phyloP scores from a whole-genome alignment of 106 monocot species.

The Acorus calamus region DNA sequence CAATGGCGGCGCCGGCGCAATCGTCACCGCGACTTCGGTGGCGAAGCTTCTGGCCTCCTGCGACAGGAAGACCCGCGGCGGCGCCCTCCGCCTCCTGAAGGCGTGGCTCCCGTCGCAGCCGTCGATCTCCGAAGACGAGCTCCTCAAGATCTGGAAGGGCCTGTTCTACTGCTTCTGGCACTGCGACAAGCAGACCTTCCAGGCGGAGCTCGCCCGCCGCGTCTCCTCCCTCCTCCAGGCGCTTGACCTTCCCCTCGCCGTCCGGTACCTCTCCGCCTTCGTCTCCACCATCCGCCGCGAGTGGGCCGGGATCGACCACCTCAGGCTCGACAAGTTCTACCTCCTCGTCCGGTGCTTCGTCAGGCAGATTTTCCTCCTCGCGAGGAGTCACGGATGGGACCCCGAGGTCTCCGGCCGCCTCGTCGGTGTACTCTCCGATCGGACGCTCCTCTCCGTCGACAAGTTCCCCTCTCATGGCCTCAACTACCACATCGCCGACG shows the following conservation, averaged over 20 bases:
- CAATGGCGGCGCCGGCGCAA: conserved; percentile 8
- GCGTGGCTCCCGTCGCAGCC: conserved; percentile 27
- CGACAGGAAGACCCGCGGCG: conserved; percentile 37
- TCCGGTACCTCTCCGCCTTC: conserved; percentile 47
- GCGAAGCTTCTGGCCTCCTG: conserved; percentile 79
- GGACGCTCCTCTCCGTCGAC: conserved; percentile 49
- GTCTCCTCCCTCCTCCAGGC: conserved; percentile 41
- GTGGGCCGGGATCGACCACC: conserved; percentile 82
- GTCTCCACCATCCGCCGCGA: conserved; percentile 76
- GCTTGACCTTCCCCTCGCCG: conserved; percentile 24
- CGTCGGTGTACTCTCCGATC: conserved; percentile 28
- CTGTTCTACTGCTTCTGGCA: conserved; percentile 97
- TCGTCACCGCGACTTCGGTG: conserved; percentile 31
- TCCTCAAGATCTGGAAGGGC: conserved; percentile 98
- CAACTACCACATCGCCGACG: conserved; percentile 72
- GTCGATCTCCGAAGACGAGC: conserved; percentile 39
- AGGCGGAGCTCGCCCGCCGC: conserved; percentile 45
- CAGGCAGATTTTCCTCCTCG: conserved; percentile 35
- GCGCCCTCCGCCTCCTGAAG: conserved; percentile 45
- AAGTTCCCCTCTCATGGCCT: conserved; percentile 47
- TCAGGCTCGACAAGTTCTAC: conserved; percentile 92
- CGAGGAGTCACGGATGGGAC: conserved; percentile 44
- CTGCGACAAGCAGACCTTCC: conserved; percentile 62
- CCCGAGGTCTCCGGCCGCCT: conserved; percentile 13
- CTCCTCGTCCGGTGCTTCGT: conserved; percentile 62